A percentile compares a stretch with the other conserved stretches of the same genome.
These are phyloP conservation scores for Inosperma sp. DNA, from an alignment of 768 basidiomycete genomes.

Conservation along the genomic window DNA sequence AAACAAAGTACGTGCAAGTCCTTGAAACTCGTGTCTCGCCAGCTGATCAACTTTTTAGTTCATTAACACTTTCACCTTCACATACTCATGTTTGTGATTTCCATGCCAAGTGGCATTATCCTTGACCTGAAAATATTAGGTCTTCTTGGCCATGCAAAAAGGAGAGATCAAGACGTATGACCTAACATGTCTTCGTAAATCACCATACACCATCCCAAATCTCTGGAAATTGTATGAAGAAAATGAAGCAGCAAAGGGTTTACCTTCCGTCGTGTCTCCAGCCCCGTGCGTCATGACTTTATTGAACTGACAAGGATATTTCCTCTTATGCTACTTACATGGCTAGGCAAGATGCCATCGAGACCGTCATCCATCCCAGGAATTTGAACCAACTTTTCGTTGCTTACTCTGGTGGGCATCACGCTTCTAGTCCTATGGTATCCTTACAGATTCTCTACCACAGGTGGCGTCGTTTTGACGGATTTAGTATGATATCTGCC, in stretches of 20 bases:
- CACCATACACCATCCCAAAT: conserved; percentile 66
- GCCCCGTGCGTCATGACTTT: conserved; percentile 15
- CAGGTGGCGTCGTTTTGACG: conserved; percentile 58
- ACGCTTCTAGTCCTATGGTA: not conserved
- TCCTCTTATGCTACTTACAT: conserved; percentile 10
- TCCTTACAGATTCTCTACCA: conserved; percentile 4
- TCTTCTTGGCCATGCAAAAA: conserved; percentile 44
- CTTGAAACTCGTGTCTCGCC: too few species aligned
- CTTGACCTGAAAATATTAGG: conserved; percentile 27
- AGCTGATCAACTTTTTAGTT: conserved; percentile 34
- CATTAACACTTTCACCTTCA: conserved; percentile 58
- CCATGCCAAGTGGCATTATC: conserved; percentile 1
- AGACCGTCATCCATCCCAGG: conserved; percentile 64
- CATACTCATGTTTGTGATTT: conserved; percentile 58
- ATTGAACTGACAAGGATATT: not conserved
- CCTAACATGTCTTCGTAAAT: conserved; percentile 60
- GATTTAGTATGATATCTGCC: conserved; percentile 46
- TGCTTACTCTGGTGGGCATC: conserved; percentile 60
- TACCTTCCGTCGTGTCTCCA: conserved; percentile 27
- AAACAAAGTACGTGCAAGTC: conserved; percentile 44
- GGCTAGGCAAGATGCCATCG: conserved; percentile 53
- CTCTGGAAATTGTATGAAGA: conserved; percentile 72
- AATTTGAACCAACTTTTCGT: conserved; percentile 69
- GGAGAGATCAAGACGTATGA: conserved; percentile 73
- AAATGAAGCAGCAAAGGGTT: conserved; percentile 40